A percentile compares a stretch with the other conserved stretches of the same genome.
phyloP scores from a whole-genome alignment of 2,329 filamentous ascomycete genomes.

The Pseudogymnoascus sp. region DNA sequence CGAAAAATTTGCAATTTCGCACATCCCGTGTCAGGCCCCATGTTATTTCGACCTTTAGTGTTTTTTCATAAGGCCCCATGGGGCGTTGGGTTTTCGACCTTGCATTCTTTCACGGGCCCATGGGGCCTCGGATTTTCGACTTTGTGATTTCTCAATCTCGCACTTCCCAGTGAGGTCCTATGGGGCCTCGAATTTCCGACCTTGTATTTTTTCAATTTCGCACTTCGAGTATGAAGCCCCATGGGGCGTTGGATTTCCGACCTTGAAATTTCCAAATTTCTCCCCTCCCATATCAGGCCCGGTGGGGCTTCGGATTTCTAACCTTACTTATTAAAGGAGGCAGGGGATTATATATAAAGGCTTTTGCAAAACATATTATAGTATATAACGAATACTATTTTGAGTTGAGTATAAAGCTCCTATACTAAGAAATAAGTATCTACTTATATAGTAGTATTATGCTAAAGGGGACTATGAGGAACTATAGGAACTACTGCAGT shows the following conservation, averaged over 20 bases:
- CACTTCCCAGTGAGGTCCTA: too few relatives aligned
- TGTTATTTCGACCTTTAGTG: not conserved
- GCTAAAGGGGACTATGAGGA: too few relatives aligned
- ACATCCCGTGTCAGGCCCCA: not conserved
- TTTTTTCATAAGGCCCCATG: not conserved
- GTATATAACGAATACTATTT: too few relatives aligned
- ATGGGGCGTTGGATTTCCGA: not conserved
- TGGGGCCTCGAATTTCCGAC: not conserved
- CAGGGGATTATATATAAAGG: too few relatives aligned
- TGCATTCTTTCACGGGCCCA: not conserved
- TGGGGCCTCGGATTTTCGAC: too few relatives aligned
- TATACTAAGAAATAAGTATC: too few relatives aligned
- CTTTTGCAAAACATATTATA: too few relatives aligned
- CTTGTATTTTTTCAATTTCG: not conserved
- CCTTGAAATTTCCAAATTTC: not conserved
- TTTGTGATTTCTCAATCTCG: too few relatives aligned
- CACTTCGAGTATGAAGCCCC: not conserved
- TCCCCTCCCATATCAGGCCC: not conserved
- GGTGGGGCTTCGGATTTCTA: not conserved
- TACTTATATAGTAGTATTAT: too few relatives aligned
- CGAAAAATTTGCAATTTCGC: not conserved
- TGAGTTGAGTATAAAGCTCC: too few relatives aligned
- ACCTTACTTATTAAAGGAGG: too few relatives aligned
- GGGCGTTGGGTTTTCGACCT: not conserved
- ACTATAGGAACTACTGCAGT: too few relatives aligned